These are phyloP conservation scores for Xerocomus brunneocitrinus DNA, from an alignment of 768 basidiomycete genomes.

Conservation along the genomic window DNA sequence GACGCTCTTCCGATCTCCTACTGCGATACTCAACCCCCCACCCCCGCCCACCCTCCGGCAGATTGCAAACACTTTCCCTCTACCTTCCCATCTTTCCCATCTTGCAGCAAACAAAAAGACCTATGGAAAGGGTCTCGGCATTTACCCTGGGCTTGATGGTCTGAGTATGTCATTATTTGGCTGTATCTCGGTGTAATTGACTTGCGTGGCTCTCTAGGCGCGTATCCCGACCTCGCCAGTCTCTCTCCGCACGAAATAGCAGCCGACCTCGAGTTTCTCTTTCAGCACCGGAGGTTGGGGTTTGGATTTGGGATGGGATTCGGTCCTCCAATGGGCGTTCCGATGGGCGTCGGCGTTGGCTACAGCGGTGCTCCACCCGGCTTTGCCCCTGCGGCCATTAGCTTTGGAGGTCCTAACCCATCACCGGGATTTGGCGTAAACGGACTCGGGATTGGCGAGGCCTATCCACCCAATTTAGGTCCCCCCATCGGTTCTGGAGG, in stretches of 20 bases:
- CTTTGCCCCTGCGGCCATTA: conserved; percentile 13
- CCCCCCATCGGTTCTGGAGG: conserved; percentile 6
- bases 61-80: conserved; percentile 57
- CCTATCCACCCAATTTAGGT: conserved; percentile 14
- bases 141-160: conserved; percentile 19
- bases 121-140: conserved; percentile 14
- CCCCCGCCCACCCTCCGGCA: conserved; percentile 62
- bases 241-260: conserved; percentile 47
- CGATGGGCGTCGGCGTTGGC: conserved; percentile 16
- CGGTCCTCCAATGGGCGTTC: conserved; percentile 19
- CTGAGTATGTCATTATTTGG: conserved; percentile 7
- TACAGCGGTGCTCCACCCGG: conserved; percentile 14
- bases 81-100: conserved; percentile 30
- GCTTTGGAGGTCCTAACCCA: conserved; percentile 15
- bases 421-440: conserved; percentile 20
- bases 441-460: conserved; percentile 19
- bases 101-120: conserved; percentile 17
- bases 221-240: conserved; percentile 32
- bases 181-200: not conserved
- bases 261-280: conserved; percentile 51
- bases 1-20: no score
- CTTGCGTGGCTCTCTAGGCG: conserved; percentile 37
- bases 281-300: conserved; percentile 36
- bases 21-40: conserved; percentile 45
- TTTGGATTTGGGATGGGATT: conserved; percentile 25